Conservation (phyloP, 164 flowering plant species). For the Nelumbo lutea region DNA sequence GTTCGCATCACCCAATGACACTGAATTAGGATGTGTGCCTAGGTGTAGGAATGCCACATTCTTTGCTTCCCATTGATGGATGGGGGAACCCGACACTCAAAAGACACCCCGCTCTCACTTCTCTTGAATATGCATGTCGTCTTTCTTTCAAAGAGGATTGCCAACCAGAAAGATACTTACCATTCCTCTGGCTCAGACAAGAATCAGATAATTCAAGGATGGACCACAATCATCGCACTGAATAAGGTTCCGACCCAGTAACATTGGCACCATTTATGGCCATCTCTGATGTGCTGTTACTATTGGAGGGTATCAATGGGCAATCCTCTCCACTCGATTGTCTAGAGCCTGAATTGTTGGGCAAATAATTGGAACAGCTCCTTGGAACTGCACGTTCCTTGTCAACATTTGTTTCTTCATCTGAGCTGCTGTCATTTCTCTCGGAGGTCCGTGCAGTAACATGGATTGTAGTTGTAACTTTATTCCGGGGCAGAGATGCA, state of each 20-base stretch:
- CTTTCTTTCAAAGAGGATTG: neutral
- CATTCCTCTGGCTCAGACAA: neutral
- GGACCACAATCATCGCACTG: constrained; percentile 23
- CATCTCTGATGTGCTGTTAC: constrained; percentile 52
- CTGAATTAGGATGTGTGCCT: neutral
- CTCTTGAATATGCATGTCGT: neutral
- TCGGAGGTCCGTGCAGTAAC: constrained; percentile 6
- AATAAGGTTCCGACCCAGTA: constrained; percentile 30
- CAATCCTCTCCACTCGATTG: constrained; percentile 44
- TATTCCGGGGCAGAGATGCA: constrained; percentile 40
- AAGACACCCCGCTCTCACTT: neutral
- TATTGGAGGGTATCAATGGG: constrained; percentile 34
- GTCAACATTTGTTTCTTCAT: constrained; percentile 32
- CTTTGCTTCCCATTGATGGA: neutral
- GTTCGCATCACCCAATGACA: neutral
- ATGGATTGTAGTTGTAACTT: constrained; percentile 18
- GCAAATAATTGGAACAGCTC: constrained; percentile 34
- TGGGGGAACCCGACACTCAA: neutral
- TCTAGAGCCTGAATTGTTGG: constrained; percentile 31
- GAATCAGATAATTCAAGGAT: constrained; percentile 3
- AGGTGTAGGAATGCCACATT: neutral
- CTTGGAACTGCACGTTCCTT: constrained; percentile 18
- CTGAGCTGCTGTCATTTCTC: constrained; percentile 12
- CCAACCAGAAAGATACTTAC: neutral
- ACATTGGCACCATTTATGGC: constrained; percentile 46